phyloP scores from a whole-genome alignment of 345 rosid species.

The Moringa oleifera region DNA sequence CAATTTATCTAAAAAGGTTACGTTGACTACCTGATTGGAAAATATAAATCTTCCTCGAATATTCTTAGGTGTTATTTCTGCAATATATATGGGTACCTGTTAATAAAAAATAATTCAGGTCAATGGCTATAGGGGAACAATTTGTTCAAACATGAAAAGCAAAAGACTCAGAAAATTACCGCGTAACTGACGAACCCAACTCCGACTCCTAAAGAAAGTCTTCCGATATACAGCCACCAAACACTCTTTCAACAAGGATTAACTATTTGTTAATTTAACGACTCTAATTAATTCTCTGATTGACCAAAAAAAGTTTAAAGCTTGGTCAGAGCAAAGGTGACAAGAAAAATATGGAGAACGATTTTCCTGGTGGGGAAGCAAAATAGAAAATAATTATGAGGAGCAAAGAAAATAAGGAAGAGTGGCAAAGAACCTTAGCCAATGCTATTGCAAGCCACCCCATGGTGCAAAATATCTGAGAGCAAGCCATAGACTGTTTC shows the following conservation, averaged over 20 bases:
- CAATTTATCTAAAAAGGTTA: too few species aligned
- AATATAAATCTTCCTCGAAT: constrained; percentile 40
- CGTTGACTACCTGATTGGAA: constrained; percentile 33
- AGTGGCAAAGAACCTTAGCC: constrained; percentile 25
- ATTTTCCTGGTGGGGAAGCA: too few species aligned
- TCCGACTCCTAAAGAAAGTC: constrained; percentile 21
- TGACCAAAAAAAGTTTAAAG: too few species aligned
- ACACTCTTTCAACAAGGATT: constrained; percentile 9
- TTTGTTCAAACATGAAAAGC: neutral
- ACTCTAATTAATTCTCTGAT: neutral
- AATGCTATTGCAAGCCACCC: constrained; percentile 40
- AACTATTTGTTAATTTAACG: neutral
- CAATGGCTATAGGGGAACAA: too few species aligned
- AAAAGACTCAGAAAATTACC: constrained; percentile 10
- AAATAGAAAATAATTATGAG: constrained; percentile 11
- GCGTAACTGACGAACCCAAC: constrained; percentile 20
- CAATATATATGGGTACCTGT: constrained; percentile 29
- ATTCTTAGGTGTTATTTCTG: constrained; percentile 44
- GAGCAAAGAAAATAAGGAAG: neutral
- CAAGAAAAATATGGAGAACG: neutral
- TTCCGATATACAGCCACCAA: constrained; percentile 23
- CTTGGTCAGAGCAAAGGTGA: too few species aligned
- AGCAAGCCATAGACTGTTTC: constrained; percentile 40
- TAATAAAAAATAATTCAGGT: too few species aligned
- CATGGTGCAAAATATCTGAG: constrained; percentile 22